Base-by-base conservation (phyloP, 176 grass and related monocot genomes). In the Themeda triandra region DNA sequence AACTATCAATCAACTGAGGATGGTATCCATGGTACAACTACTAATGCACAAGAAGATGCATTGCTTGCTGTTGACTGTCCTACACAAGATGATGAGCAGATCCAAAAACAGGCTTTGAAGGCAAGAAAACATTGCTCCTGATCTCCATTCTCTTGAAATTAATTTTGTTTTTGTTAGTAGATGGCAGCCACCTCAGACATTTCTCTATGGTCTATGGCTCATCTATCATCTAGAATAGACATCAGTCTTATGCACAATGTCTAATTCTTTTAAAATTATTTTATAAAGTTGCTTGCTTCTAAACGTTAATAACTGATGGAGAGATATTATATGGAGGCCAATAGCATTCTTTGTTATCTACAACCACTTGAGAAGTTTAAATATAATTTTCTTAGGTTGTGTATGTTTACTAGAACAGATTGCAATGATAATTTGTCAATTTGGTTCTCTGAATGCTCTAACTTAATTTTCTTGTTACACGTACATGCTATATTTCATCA, bases 401-500 rank as follows among this genome's bases (percentile, higher is more conserved):
- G 33, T 37, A 76, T 27, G 35, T 74, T 76, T 31, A 39, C 23
- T 84, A 42, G 48, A 37, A 66, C 4, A 51, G 6, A 72, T 41
- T 82, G 46, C 56, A 53, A 68, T 78, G 39, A 40, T 75, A 65
- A 27, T 30, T 35, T 82, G 60, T 76, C 53, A 28, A 54, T 64
- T 73, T 84, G 28, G 17, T 46, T 86, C 15, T 81, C 3, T 44
- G 45, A 64, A 66, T 73, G 11, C 14, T 45, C 33, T 6, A 80
- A 73, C 64, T 63, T 83, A 35, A 64, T 28, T 73, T 79, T 75
- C 73, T 79, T 87, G n/a, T 84, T 69, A 46, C 83, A 94, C 89
- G 81, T 92, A 96, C 78, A 85, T 96, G 73, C 35, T 98, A 19
- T 89, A 94, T 81, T 74, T 92, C 25, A 72, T 98, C 80, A 98